phyloP scores from a whole-genome alignment of 1,284 basidiomycete genomes.

The Stygiomarasmius scandens region DNA sequence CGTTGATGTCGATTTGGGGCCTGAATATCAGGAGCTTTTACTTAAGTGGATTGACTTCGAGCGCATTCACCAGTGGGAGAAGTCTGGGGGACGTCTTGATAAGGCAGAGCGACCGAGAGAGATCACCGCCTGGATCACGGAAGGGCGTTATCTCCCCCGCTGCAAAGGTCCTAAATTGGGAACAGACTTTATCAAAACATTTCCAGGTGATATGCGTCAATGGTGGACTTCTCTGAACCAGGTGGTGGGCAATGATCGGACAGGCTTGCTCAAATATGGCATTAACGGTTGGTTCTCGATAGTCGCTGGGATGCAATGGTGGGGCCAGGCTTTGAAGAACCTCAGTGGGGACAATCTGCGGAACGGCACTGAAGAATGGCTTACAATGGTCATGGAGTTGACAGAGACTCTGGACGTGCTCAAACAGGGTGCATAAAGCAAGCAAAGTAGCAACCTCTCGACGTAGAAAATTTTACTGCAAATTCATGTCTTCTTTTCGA shows the following conservation, averaged over 20 bases:
- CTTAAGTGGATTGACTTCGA: neutral
- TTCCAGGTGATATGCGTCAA: neutral
- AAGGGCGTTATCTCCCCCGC: neutral
- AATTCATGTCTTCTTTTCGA: no score
- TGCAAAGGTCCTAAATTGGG: neutral
- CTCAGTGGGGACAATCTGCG: neutral
- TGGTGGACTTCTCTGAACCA: neutral
- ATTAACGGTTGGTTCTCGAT: conserved; percentile 1
- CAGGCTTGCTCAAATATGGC: neutral
- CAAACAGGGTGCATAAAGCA: no score
- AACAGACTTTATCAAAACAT: neutral
- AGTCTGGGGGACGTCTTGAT: neutral
- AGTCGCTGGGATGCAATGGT: conserved; percentile 1
- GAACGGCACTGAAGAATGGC: neutral
- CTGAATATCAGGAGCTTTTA: neutral
- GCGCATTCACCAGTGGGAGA: neutral
- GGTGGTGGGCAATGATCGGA: neutral
- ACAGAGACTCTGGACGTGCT: neutral
- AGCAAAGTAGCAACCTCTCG: no score
- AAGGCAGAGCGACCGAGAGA: neutral
- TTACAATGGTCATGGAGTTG: neutral
- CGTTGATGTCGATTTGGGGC: conserved; percentile 1
- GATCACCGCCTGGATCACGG: neutral
- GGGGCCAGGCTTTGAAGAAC: neutral
- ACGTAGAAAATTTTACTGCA: no score